phyloP scores from a whole-genome alignment of 306 rosid species.

The Adenanthera pavonina region DNA sequence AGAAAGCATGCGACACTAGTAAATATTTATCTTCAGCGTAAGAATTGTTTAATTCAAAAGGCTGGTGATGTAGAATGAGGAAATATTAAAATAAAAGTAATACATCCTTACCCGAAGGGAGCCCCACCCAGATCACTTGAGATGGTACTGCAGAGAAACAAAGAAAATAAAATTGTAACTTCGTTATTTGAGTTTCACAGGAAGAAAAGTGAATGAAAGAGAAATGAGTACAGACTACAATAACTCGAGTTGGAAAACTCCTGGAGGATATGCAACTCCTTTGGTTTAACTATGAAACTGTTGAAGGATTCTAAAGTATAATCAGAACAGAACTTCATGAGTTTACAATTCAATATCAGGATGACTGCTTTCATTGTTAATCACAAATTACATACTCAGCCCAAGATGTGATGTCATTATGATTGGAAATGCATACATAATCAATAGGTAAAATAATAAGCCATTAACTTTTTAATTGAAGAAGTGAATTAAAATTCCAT shows the following conservation, averaged over 20 bases:
- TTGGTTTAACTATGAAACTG: neutral
- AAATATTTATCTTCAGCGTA: neutral
- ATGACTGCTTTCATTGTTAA: neutral
- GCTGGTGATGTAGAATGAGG: neutral
- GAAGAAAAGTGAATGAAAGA: neutral
- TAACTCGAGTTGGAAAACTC: neutral
- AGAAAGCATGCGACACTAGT: neutral
- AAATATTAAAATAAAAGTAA: neutral
- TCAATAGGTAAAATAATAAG: neutral
- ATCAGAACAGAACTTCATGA: neutral
- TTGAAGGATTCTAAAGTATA: constrained; percentile 6
- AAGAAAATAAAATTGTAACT: neutral
- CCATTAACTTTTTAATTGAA: neutral
- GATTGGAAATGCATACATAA: constrained; percentile 5
- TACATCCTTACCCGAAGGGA: constrained; percentile 81
- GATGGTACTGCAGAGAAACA: constrained; percentile 71
- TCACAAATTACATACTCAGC: neutral
- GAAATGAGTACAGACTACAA: neutral
- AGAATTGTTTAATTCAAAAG: neutral
- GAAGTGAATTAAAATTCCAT: neutral
- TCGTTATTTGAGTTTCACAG: neutral
- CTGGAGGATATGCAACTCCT: neutral
- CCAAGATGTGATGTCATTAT: neutral
- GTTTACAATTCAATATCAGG: neutral
- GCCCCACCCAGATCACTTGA: constrained; percentile 86